Evolutionary conservation across 805 yeast genomes (phyloP), one percentile per base, ranked within the genome.

Genomic region (Sugiyamaella americana): DNA sequence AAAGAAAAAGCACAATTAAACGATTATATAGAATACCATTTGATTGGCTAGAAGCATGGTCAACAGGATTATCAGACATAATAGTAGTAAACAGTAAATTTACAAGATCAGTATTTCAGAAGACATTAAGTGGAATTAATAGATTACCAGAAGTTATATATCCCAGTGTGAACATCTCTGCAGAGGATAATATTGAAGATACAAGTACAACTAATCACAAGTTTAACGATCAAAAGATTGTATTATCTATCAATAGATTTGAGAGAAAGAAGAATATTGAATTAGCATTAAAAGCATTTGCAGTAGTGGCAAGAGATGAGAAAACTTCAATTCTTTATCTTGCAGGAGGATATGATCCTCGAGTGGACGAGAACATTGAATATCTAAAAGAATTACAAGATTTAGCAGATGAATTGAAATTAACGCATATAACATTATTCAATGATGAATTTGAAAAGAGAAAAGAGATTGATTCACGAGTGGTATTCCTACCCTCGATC

Each of bases 161-260:
- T 54, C 91, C 93, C 0, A 89, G 97, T 64, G 96, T 93, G 2
- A n/a, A n/a, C n/a, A n/a, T n/a, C n/a, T n/a, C n/a, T n/a, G n/a
- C n/a, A n/a, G n/a, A n/a, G n/a, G n/a, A n/a, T n/a, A n/a, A n/a
- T n/a, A n/a, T n/a, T n/a, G n/a, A n/a, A n/a, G 80, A 81, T 53
- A 57, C 70, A 4, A 26, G 11, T 8, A 13, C 32, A 8, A 26
- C 32, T 8, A 8, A 8, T 13, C 20, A 21, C 2, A 37, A 22
- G 10, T 24, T 42, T 21, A 29, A 24, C 24, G 21, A 51, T 1
- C 55, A 56, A 20, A 60, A 64, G 13, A 78, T 68, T 51, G 76
- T 87, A 54, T 64, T 93, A 29, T 85, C 95, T 22, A 75, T 93
- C 42, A 93, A 93, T 63, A 74, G 99, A 52, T 93, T 84, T 60